Percentiles rank a stretch among this genome's conserved stretches.
These are phyloP conservation scores for Sporothrix inflata DNA, from an alignment of 2,329 filamentous ascomycete species.

Conservation along the genomic window DNA sequence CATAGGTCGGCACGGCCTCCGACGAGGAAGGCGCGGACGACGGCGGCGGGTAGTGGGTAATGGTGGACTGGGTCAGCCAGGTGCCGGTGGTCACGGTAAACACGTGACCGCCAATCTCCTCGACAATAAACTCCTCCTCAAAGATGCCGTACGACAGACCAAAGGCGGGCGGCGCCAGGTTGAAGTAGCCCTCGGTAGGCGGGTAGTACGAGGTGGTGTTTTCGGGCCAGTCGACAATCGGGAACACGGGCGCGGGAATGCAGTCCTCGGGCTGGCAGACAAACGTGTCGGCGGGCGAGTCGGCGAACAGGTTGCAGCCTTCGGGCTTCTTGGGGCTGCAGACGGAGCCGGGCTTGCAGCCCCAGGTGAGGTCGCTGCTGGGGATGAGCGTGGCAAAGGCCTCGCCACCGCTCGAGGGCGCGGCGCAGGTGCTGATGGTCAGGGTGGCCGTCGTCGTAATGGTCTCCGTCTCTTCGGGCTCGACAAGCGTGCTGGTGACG, in stretches of 20 bases:
- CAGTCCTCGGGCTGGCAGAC: constrained; percentile 53
- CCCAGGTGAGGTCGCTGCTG: constrained; percentile 53
- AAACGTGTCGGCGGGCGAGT: constrained; percentile 51
- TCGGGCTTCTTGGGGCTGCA: constrained; percentile 56
- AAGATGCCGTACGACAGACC: constrained; percentile 68
- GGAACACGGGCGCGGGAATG: constrained; percentile 46
- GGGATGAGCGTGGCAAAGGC: constrained; percentile 38
- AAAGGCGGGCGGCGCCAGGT: constrained; percentile 65
- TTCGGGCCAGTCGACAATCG: constrained; percentile 47
- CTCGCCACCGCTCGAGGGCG: constrained; percentile 43
- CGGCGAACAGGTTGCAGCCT: constrained; percentile 56
- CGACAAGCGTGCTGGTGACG: constrained; percentile 29
- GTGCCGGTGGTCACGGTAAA: constrained; percentile 57
- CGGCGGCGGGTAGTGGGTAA: constrained; percentile 47
- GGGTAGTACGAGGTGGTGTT: constrained; percentile 56
- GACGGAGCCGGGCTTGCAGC: constrained; percentile 56
- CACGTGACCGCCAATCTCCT: constrained; percentile 41
- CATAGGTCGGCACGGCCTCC: neutral
- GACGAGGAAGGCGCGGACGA: constrained; percentile 25
- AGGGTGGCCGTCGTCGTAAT: constrained; percentile 23
- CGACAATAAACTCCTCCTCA: constrained; percentile 46
- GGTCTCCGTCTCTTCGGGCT: neutral
- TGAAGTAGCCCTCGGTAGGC: constrained; percentile 61
- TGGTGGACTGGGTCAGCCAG: constrained; percentile 55
- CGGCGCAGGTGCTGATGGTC: constrained; percentile 48